Evolutionary conservation across 371 early-diverging fungal genomes (phyloP).

Genomic region (Zopfochytrium polystomum): DNA sequence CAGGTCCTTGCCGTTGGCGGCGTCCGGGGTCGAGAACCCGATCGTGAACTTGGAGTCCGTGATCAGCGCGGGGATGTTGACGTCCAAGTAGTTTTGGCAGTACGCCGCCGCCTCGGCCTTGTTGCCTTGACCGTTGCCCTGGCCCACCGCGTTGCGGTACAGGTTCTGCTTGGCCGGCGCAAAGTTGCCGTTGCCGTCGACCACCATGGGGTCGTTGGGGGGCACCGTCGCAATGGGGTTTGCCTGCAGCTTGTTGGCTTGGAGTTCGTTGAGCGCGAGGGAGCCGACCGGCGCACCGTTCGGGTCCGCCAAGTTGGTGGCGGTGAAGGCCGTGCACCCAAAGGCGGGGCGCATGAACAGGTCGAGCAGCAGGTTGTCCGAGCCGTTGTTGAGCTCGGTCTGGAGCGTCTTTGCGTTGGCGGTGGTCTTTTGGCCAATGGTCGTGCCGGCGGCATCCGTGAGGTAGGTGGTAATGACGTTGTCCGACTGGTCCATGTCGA

Average conservation of each 20-base stretch:
- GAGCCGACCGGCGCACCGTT: conserved; percentile 17
- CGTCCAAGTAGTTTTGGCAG: conserved; percentile 30
- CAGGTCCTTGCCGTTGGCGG: conserved; percentile 25
- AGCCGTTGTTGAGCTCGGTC: conserved; percentile 28
- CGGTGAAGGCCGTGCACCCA: conserved; percentile 34
- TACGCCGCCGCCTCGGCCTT: conserved; percentile 24
- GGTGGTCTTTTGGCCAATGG: conserved; percentile 19
- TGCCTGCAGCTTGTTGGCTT: conserved; percentile 24
- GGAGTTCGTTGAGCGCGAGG: conserved; percentile 35
- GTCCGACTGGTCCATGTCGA: conserved; percentile 43
- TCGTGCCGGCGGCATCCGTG: conserved; percentile 26
- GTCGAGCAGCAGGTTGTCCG: conserved; percentile 36
- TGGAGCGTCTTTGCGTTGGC: conserved; percentile 5
- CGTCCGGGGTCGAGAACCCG: conserved; percentile 17
- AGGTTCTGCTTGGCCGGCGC: conserved; percentile 25
- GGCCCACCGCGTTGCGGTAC: conserved; percentile 33
- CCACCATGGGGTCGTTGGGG: conserved; percentile 36
- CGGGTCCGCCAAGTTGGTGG: conserved; percentile 35
- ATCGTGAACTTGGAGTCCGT: conserved; percentile 23
- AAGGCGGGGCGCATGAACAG: conserved; percentile 26
- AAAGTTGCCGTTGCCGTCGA: conserved; percentile 17
- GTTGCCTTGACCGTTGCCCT: conserved; percentile 15
- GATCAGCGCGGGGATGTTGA: conserved; percentile 25
- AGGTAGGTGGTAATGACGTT: conserved; percentile 37
- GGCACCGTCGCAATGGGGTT: conserved; percentile 37